Evolutionary conservation across 805 yeast genomes (phyloP).

Genomic region (Brettanomyces naardenensis): DNA sequence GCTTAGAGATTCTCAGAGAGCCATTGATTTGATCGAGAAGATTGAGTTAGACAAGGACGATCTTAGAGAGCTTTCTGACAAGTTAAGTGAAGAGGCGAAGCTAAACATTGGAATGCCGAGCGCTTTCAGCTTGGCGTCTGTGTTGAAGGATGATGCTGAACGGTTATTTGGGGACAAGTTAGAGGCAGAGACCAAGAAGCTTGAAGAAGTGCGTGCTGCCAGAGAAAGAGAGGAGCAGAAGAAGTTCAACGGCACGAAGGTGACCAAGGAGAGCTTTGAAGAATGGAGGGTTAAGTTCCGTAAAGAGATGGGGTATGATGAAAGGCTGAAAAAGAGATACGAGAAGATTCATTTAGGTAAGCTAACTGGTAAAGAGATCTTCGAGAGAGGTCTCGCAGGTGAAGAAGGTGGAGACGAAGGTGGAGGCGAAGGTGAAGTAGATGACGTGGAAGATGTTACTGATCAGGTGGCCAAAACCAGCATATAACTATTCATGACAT

Average conservation of each 20-base stretch:
- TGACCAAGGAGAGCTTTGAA: slow-evolving; percentile 65
- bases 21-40: slow-evolving; percentile 47
- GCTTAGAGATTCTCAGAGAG: slow-evolving; percentile 29
- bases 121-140: slow-evolving; percentile 69
- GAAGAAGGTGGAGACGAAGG: slow-evolving; percentile 43
- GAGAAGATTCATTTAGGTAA: slow-evolving; percentile 61
- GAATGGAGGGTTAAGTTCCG: slow-evolving; percentile 72
- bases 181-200: slow-evolving; percentile 41
- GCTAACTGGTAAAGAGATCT: slow-evolving; percentile 81
- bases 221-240: slow-evolving; percentile 80
- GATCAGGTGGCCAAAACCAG: slow-evolving; percentile 10
- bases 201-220: slow-evolving; percentile 50
- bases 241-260: slow-evolving; percentile 86
- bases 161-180: slow-evolving; percentile 52
- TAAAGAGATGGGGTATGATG: slow-evolving; percentile 63
- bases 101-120: slow-evolving; percentile 89
- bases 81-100: slow-evolving; percentile 53
- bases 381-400: slow-evolving; percentile 79
- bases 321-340: slow-evolving; percentile 43
- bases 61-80: slow-evolving; percentile 29
- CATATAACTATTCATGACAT: too few species aligned
- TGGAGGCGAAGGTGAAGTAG: slow-evolving; percentile 20
- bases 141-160: slow-evolving; percentile 79
- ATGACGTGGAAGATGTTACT: slow-evolving; percentile 10
- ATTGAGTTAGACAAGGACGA: slow-evolving; percentile 49